Conservation (phyloP, 768 basidiomycete genomes). For the Gautieria morchelliformis region DNA sequence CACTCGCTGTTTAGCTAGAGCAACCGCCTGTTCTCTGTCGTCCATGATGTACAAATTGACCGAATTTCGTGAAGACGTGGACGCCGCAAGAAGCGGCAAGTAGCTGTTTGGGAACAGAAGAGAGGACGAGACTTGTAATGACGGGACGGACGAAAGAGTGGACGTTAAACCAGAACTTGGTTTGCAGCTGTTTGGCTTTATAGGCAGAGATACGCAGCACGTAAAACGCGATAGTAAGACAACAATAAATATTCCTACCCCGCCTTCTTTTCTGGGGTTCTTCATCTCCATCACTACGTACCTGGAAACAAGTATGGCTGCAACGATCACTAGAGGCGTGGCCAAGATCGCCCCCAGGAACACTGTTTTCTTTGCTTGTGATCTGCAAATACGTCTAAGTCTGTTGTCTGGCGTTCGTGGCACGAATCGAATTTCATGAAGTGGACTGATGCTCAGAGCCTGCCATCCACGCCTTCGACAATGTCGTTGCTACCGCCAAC, state of each 20-base stretch:
- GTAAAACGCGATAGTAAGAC: background rate
- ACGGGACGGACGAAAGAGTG: constrained; percentile 10
- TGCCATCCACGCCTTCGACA: constrained; percentile 61
- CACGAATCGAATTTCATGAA: background rate
- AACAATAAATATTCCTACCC: background rate
- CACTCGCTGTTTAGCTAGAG: constrained; percentile 36
- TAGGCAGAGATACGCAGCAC: background rate
- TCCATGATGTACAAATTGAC: constrained; percentile 26
- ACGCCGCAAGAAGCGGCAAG: background rate
- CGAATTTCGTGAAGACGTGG: constrained; percentile 19
- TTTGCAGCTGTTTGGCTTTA: background rate
- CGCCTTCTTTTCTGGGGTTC: background rate
- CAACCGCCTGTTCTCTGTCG: constrained; percentile 20
- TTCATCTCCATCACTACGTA: constrained; percentile 3
- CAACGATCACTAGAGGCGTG: constrained; percentile 10
- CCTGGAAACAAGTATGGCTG: constrained; percentile 1
- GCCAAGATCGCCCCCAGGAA: constrained; percentile 28
- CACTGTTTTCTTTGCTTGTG: constrained; percentile 70
- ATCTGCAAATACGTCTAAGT: constrained; percentile 75
- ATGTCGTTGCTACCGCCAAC: constrained; percentile 56
- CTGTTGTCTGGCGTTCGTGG: constrained; percentile 14
- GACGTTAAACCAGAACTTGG: background rate
- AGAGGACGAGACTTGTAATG: constrained; percentile 29
- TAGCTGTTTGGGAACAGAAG: constrained; percentile 11
- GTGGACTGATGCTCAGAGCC: constrained; percentile 20